Evolutionary conservation across 2,329 filamentous ascomycete species (phyloP).

Genomic region (Venturiaceae sp.): DNA sequence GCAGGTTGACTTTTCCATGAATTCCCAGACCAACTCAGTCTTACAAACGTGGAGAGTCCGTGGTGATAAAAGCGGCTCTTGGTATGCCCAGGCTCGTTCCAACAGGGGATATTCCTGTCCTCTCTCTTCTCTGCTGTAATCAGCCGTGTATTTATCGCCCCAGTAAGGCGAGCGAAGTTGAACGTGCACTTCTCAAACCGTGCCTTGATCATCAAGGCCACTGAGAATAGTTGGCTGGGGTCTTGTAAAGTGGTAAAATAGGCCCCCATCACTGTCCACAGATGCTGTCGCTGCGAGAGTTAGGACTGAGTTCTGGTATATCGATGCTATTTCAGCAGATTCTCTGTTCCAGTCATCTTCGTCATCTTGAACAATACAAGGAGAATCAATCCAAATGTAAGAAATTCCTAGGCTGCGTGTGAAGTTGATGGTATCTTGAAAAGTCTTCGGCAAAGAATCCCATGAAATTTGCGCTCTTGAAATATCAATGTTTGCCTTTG

Average conservation of each 20-base stretch:
- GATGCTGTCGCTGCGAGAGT: background rate
- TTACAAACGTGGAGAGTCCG: background rate
- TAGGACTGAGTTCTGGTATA: conserved; percentile 9
- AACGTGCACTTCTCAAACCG: background rate
- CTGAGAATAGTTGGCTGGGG: background rate
- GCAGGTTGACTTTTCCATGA: background rate
- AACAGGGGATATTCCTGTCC: background rate
- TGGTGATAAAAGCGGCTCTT: background rate
- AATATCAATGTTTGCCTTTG: background rate
- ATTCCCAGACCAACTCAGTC: background rate
- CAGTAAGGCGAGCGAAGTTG: background rate
- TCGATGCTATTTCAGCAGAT: conserved; percentile 7
- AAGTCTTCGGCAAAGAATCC: background rate
- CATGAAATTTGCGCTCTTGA: background rate
- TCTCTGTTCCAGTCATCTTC: conserved; percentile 9
- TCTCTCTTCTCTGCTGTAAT: background rate
- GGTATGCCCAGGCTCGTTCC: background rate
- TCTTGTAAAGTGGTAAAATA: background rate
- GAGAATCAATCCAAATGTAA: conserved; percentile 12
- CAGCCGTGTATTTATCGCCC: background rate
- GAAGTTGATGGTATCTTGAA: background rate
- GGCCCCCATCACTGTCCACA: background rate
- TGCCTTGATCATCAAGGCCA: too few relatives aligned
- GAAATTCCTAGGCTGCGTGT: background rate
- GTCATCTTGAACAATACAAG: conserved; percentile 13